Percentiles rank a stretch among this genome's conserved stretches.
Conservation (phyloP, 73 alveolate species). For the Paramecium pentaurelia region DNA sequence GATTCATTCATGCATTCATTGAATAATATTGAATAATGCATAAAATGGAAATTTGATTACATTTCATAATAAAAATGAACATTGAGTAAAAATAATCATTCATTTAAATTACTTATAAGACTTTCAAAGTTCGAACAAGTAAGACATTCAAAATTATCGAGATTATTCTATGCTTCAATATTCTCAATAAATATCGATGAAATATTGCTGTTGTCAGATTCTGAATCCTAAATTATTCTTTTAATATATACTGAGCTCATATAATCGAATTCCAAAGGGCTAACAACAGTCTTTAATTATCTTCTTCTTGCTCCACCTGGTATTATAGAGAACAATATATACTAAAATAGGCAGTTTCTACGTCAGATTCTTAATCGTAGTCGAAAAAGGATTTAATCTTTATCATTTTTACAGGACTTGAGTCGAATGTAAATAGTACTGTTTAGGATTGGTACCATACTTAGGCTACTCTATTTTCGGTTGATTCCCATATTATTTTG, state of each 20-base stretch:
- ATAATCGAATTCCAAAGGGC: not conserved
- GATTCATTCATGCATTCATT: not conserved
- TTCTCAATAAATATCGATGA: not conserved
- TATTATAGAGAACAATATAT: not conserved
- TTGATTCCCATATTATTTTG: not conserved
- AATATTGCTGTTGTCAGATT: not conserved
- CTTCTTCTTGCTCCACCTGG: not conserved
- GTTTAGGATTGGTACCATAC: not conserved
- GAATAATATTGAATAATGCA: not conserved
- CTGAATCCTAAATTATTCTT: not conserved
- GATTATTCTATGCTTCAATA: not conserved
- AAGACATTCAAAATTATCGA: not conserved
- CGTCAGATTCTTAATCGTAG: not conserved
- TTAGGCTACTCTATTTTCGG: not conserved
- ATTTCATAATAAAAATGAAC: not conserved
- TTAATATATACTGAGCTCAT: not conserved
- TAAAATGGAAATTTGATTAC: not conserved
- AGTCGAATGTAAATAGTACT: not conserved
- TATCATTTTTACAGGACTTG: not conserved
- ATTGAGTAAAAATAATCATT: not conserved
- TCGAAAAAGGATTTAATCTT: not conserved
- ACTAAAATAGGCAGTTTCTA: not conserved
- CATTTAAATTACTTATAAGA: not conserved
- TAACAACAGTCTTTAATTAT: not conserved
- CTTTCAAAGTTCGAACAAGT: not conserved